Evolutionary conservation across 2,329 filamentous ascomycete species (phyloP).

Genomic region (Ophiostoma ulmi): DNA sequence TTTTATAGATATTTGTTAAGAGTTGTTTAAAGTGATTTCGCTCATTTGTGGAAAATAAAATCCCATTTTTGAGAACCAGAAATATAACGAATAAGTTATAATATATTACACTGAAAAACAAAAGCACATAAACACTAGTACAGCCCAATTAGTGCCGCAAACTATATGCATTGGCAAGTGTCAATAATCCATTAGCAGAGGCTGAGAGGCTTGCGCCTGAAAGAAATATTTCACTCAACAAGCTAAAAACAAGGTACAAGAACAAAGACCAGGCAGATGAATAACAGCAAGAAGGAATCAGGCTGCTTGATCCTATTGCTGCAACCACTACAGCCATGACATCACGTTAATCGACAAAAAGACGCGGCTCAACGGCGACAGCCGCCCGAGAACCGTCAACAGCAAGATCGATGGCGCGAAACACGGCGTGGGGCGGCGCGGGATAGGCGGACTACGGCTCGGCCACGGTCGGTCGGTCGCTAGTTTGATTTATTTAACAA

Average conservation of each 20-base stretch:
- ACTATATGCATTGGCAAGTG: not conserved
- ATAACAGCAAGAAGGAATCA: not conserved
- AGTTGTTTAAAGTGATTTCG: not conserved
- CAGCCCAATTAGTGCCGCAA: not conserved
- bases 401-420: not conserved
- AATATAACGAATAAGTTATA: not conserved
- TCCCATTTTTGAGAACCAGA: no score
- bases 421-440: constrained; percentile 2
- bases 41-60: no score
- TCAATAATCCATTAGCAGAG: not conserved
- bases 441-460: constrained; percentile 1
- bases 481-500: not conserved
- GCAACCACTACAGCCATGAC: not conserved
- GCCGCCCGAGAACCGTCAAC: constrained; percentile 11
- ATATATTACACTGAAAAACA: not conserved
- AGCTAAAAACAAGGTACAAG: not conserved
- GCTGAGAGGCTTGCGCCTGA: not conserved
- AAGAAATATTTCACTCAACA: not conserved
- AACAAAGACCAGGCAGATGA: not conserved
- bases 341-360: not conserved
- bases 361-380: not conserved
- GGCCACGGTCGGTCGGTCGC: constrained; percentile 11
- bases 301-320: not conserved
- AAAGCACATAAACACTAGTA: not conserved
- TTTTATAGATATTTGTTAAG: not conserved